Base-by-base conservation (phyloP, 2,329 filamentous ascomycete species). In the Sclerotinia borealis region DNA sequence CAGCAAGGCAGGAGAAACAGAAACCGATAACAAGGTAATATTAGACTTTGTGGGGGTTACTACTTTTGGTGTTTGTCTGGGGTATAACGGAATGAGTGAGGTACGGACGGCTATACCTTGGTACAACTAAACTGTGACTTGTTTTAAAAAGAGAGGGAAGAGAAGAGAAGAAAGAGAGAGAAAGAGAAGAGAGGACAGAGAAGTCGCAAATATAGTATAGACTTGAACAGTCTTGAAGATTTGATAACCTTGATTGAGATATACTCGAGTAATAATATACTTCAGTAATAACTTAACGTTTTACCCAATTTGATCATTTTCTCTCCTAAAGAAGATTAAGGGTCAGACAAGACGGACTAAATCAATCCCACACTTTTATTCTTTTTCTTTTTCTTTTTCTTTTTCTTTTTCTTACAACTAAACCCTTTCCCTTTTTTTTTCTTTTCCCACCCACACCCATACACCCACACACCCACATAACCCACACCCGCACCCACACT, bases 11-110 rank as follows among this genome's bases (percentile, higher is more conserved):
- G 25, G 45, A 29, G 45, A 25, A 25, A 13, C 15, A 29, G 15
- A n/a, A 43, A 43, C 10, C 19, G 19, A n/a, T n/a, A 6, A 48
- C 10, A 11, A n/a, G n/a, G n/a, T n/a, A n/a, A n/a, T 48, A 25
- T 29, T 48, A 48, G 25, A 48, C 37, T 55, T 55, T 55, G 51
- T 55, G 51, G 51, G 51, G 17, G 51, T 55, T 29, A 15, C 51
- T 41, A n/a, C 36, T 41, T 55, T 31, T 7, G 17, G 51, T 25
- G 13, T 29, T 41, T 7, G 51, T 55, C 51, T 55, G 51, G 51
- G 51, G 51, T 55, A 55, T 55, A 55, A n/a, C n/a, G n/a, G 51
- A 55, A 37, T 37, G 36, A 37, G 36, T 4, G 15, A 6, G 34
- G 37, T 52, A 52, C n/a, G 34, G 19, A 52, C 36, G 51, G 51